phyloP scores from a whole-genome alignment of 805 yeast genomes.

The Myxozyma lipomycoides region DNA sequence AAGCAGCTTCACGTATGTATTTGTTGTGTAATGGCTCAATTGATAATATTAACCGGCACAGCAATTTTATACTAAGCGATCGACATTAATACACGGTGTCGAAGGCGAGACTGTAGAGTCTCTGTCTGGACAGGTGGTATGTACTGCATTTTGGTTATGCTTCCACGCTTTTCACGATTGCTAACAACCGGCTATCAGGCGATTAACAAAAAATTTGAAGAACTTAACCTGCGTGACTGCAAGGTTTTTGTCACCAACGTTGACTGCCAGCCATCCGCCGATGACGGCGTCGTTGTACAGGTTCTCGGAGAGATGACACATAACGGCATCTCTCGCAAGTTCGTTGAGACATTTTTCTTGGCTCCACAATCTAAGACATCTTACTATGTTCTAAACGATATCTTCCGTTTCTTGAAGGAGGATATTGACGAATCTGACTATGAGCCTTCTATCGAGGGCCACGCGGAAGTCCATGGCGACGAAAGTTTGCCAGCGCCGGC shows the following conservation, averaged over 20 bases:
- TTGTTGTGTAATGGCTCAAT: not conserved
- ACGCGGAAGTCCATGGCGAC: slow-evolving; percentile 1
- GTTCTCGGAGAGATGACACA: slow-evolving; percentile 43
- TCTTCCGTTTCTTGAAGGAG: slow-evolving; percentile 39
- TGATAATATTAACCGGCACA: not conserved
- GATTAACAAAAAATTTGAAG: slow-evolving; percentile 34
- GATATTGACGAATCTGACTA: slow-evolving; percentile 32
- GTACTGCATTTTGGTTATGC: not conserved
- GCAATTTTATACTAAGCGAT: slow-evolving; percentile 38
- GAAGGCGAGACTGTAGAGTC: slow-evolving; percentile 37
- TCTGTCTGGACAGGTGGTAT: slow-evolving; percentile 34
- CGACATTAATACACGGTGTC: slow-evolving; percentile 39
- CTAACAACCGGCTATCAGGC: slow-evolving; percentile 21
- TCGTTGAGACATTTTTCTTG: slow-evolving; percentile 42
- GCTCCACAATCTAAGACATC: slow-evolving; percentile 34
- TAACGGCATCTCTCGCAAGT: slow-evolving; percentile 37
- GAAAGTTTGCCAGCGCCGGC: slow-evolving; percentile 13
- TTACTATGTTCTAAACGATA: slow-evolving; percentile 40
- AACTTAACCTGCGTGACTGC: slow-evolving; percentile 36
- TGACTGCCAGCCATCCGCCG: slow-evolving; percentile 37
- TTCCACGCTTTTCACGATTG: not conserved
- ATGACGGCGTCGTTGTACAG: slow-evolving; percentile 39
- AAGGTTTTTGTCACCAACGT: slow-evolving; percentile 39
- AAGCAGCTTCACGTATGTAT: slow-evolving; percentile 32
- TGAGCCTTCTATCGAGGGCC: slow-evolving; percentile 6